Evolutionary conservation across 2,329 filamentous ascomycete species (phyloP).

Genomic region (Aspergillus neoniger): DNA sequence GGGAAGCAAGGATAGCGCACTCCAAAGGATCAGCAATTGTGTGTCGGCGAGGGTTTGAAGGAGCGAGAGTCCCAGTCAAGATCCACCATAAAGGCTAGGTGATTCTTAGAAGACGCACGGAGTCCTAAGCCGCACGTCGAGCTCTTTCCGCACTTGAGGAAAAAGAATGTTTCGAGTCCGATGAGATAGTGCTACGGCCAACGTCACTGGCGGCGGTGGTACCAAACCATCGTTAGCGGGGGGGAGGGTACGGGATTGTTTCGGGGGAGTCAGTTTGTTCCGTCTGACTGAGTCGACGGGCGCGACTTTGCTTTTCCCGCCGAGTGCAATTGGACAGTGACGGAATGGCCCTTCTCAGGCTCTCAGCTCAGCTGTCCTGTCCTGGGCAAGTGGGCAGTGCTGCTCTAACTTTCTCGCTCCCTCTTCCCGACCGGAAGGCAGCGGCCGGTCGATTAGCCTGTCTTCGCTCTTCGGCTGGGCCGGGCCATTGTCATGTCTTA

Average conservation of each 20-base stretch:
- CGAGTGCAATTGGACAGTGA: constrained; percentile 2
- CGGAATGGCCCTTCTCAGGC: background rate
- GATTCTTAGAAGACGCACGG: background rate
- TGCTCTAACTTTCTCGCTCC: background rate
- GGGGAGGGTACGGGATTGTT: constrained; percentile 13
- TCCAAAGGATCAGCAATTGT: constrained; percentile 26
- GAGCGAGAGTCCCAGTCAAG: constrained; percentile 2
- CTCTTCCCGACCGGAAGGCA: background rate
- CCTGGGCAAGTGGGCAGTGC: constrained; percentile 5
- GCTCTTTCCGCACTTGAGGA: background rate
- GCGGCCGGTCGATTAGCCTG: background rate
- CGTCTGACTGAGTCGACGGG: too few relatives aligned
- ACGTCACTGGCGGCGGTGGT: constrained; percentile 19
- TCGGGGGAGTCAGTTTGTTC: background rate
- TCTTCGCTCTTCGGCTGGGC: constrained; percentile 2
- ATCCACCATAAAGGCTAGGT: constrained; percentile 6
- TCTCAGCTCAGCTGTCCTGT: background rate
- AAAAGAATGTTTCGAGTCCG: background rate
- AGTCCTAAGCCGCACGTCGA: background rate
- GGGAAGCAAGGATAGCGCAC: constrained; percentile 23
- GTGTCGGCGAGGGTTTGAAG: constrained; percentile 6
- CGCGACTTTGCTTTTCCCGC: background rate
- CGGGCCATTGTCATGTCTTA: background rate
- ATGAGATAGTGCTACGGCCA: constrained; percentile 9
- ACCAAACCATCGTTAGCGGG: constrained; percentile 10